Percentiles rank a stretch among this genome's conserved stretches.
These are phyloP conservation scores for Aaosphaeria pasadenensis DNA, from an alignment of 2,329 filamentous ascomycete genomes.

Conservation along the genomic window DNA sequence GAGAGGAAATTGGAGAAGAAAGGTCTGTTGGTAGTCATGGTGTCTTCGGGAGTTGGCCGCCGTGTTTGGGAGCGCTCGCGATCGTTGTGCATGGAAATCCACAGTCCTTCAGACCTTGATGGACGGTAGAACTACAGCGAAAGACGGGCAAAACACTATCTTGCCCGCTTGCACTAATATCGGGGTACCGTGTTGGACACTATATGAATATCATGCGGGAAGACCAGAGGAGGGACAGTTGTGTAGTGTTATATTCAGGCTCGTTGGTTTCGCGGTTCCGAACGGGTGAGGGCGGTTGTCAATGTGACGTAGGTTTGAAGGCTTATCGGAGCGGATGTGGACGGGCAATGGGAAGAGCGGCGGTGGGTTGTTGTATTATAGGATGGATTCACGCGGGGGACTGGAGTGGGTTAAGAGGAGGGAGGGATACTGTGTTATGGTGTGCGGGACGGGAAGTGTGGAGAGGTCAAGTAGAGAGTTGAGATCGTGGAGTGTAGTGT, in stretches of 20 bases:
- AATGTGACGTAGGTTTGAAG: not conserved
- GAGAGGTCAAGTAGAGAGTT: too few species aligned
- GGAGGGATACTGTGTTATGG: not conserved
- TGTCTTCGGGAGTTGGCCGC: slow-evolving; percentile 17
- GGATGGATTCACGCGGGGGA: not conserved
- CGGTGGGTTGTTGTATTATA: not conserved
- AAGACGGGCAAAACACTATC: not conserved
- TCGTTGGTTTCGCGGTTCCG: not conserved
- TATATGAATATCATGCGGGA: too few species aligned
- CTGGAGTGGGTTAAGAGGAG: not conserved
- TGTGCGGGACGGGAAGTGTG: not conserved
- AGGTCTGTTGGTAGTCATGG: slow-evolving; percentile 63
- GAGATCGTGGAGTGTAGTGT: too few species aligned
- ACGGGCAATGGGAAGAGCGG: not conserved
- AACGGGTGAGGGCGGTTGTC: not conserved
- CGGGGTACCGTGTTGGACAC: too few species aligned
- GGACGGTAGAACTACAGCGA: not conserved
- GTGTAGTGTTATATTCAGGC: not conserved
- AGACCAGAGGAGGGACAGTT: too few species aligned
- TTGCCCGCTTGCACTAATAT: too few species aligned
- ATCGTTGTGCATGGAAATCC: slow-evolving; percentile 25
- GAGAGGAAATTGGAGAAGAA: slow-evolving; percentile 68
- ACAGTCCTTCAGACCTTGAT: not conserved
- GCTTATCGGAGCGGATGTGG: not conserved
- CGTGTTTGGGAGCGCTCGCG: slow-evolving; percentile 16